Base-by-base conservation (phyloP, 2,329 filamentous ascomycete genomes). In the Pleomassaria siparia region DNA sequence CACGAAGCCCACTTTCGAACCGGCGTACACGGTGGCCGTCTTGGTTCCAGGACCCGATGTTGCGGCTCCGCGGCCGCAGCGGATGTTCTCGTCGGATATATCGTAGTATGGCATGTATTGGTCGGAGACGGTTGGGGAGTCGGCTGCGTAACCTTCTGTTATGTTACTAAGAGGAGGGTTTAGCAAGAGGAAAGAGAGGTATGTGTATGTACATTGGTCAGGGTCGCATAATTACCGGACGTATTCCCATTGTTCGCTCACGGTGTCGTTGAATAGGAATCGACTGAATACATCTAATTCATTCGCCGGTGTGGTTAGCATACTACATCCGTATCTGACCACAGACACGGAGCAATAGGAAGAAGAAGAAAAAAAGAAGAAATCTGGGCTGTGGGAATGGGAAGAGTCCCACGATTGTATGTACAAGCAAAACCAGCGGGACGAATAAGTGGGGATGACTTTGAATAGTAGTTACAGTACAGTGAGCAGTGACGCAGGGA, bases 31-130 rank as follows among this genome's bases (percentile, higher is more conserved):
- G 26, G 32, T 45, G 12, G 50, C 53, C 15, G 53, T 55, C 18
- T 49, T 39, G 4, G 44, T 53, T 9, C 45, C 50, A 1, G 43
- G 32, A 12, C 44, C 50, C 1, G 44, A 47, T 2, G 39, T 42
- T n/a, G 46, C 33, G 15, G 40, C 53, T 8, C 45, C 45, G 2
- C 47, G 42, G 12, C 47, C 53, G 35, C 50, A 55, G 28, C 50
- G 42, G 2, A 55, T 22, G 25, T 53, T 49, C 3, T 15, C 16
- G 25, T 33, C 24, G 28, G 43, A 46, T 20, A 55, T 46, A 39
- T 55, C 53, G 33, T 53, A 55, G 43, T 50, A 55, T 22, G 53
- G 53, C 53, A 53, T 55, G 43, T 53, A 55, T 49, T 55, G 53
- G 32, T 55, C 53, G 12, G 18, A 40, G 7, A 50, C 42, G 11